Evolutionary conservation across 305 asterid species (phyloP).

Genomic region (Striga hermonthica): DNA sequence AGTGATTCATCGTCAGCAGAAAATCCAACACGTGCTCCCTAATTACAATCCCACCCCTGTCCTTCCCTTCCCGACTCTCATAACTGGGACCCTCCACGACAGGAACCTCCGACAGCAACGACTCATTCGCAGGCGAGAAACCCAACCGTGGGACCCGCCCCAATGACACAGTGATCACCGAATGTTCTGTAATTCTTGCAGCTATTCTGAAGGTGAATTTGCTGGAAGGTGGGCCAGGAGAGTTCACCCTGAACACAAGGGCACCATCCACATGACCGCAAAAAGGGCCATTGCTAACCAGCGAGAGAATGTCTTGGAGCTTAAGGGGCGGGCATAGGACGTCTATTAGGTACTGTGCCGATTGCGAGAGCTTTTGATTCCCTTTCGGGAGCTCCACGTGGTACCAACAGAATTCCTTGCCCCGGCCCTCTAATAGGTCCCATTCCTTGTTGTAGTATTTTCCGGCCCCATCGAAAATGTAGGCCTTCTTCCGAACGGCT

Average conservation of each 20-base stretch:
- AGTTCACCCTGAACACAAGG: slow-evolving; percentile 88
- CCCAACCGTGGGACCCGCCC: slow-evolving; percentile 94
- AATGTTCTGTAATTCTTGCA: slow-evolving; percentile 80
- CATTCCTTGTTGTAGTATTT: slow-evolving; percentile 81
- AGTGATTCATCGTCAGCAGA: slow-evolving; percentile 86
- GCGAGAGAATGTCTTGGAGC: slow-evolving; percentile 91
- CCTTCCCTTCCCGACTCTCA: slow-evolving; percentile 33
- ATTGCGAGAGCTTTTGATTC: slow-evolving; percentile 69
- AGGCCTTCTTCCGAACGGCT: slow-evolving; percentile 67
- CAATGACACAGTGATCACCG: slow-evolving; percentile 85
- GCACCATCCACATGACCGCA: slow-evolving; percentile 94
- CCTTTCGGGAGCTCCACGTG: slow-evolving; percentile 95
- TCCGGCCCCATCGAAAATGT: slow-evolving; percentile 88
- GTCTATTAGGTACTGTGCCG: slow-evolving; percentile 78
- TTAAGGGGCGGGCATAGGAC: slow-evolving; percentile 91
- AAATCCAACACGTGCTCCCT: slow-evolving; percentile 77
- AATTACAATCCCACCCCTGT: slow-evolving; percentile 69
- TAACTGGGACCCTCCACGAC: slow-evolving; percentile 54
- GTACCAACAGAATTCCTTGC: slow-evolving; percentile 95
- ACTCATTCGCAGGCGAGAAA: slow-evolving; percentile 62
- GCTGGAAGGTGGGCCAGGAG: slow-evolving; percentile 83
- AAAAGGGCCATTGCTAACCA: slow-evolving; percentile 86
- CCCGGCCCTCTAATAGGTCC: slow-evolving; percentile 74
- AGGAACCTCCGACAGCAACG: slow-evolving; percentile 83
- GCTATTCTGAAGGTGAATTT: slow-evolving; percentile 79